These are phyloP conservation scores for Gloeophyllum trabeum DNA, from an alignment of 768 basidiomycete genomes.

Conservation along the genomic window DNA sequence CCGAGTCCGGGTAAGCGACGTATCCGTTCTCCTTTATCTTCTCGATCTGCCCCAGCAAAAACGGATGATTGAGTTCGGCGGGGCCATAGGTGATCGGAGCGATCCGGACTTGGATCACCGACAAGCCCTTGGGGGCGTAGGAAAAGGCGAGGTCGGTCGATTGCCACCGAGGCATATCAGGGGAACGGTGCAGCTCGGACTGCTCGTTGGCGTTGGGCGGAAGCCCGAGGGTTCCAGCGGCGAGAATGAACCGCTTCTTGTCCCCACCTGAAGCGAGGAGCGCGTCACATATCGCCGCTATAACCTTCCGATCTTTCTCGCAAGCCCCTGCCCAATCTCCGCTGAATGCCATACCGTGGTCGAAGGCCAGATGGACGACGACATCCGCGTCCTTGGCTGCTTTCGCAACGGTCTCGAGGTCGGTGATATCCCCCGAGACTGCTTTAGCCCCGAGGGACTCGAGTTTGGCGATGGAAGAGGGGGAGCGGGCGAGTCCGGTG, in stretches of 20 bases:
- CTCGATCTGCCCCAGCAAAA: not conserved
- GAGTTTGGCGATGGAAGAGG: not conserved
- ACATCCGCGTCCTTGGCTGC: not conserved
- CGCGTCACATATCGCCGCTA: not conserved
- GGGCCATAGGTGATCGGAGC: not conserved
- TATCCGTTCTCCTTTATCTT: not conserved
- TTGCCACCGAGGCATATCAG: not conserved
- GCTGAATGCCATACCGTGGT: not conserved
- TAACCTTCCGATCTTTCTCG: not conserved
- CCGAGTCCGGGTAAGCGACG: not conserved
- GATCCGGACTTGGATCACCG: not conserved
- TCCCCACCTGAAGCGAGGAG: not conserved
- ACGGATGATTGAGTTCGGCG: not conserved
- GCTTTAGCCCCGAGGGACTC: not conserved
- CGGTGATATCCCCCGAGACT: not conserved
- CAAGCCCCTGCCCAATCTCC: not conserved
- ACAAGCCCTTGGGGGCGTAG: not conserved
- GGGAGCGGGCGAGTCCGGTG: slow-evolving; percentile 1
- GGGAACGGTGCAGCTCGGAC: not conserved
- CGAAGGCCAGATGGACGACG: not conserved
- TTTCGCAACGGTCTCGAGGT: not conserved
- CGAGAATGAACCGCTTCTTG: not conserved
- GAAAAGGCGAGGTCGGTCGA: not conserved
- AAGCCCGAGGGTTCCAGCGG: not conserved
- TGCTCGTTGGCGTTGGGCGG: not conserved